Evolutionary conservation across 2,329 filamentous ascomycete genomes (phyloP).

Genomic region (Tolypocladium cylindrosporum): DNA sequence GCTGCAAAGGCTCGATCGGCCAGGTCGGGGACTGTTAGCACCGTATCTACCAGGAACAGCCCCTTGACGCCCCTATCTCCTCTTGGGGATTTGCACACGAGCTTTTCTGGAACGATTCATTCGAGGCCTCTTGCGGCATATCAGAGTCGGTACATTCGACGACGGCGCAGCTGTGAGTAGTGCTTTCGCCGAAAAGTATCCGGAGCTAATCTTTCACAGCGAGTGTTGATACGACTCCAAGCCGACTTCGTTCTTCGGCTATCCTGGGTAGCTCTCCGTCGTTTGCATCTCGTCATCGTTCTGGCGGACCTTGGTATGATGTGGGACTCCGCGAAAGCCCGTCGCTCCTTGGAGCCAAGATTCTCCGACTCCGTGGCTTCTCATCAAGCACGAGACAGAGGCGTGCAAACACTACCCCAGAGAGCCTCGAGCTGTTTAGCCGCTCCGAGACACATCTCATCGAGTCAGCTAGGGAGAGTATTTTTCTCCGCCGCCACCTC

Average conservation of each 20-base stretch:
- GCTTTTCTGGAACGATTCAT: not conserved
- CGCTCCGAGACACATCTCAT: slow-evolving; percentile 20
- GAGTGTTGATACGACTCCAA: not conserved
- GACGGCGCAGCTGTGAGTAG: not conserved
- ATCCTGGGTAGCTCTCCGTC: not conserved
- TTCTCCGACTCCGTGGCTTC: slow-evolving; percentile 13
- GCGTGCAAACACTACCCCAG: slow-evolving; percentile 4
- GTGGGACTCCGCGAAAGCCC: slow-evolving; percentile 3
- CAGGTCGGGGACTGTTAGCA: slow-evolving; percentile 20
- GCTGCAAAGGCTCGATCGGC: slow-evolving; percentile 15
- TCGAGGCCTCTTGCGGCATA: slow-evolving; percentile 9
- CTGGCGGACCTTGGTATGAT: not conserved
- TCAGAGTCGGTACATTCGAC: not conserved
- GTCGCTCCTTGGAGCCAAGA: slow-evolving; percentile 6
- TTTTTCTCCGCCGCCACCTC: slow-evolving; percentile 16
- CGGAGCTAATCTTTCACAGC: not conserved
- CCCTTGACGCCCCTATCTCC: slow-evolving; percentile 16
- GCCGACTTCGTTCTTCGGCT: slow-evolving; percentile 2
- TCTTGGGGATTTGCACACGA: slow-evolving; percentile 5
- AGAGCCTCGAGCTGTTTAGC: slow-evolving; percentile 13
- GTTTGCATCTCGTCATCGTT: not conserved
- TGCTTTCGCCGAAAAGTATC: not conserved
- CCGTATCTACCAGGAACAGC: slow-evolving; percentile 13
- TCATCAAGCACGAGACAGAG: slow-evolving; percentile 11
- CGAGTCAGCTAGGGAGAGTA: slow-evolving; percentile 18